Base-by-base conservation (phyloP, 2,329 filamentous ascomycete genomes). In the Aspergillus vadensis region DNA sequence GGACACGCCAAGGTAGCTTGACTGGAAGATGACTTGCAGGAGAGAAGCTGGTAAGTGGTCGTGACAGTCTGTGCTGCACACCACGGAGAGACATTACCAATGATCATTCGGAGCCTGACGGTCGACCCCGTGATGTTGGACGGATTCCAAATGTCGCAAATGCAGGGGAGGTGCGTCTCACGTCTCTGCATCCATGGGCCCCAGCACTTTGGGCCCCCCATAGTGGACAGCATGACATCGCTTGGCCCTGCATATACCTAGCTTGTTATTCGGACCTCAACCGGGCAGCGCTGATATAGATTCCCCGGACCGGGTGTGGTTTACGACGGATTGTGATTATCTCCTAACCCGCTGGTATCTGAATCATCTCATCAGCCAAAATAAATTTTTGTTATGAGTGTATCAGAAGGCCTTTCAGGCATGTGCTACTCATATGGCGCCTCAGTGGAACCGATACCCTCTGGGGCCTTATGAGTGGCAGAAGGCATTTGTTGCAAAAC, bases 361-460 rank as follows among this genome's bases (percentile, higher is more conserved):
- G n/a, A 10, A 50, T 5, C 1, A 10, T 19, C 19, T 21, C 21
- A 3, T n/a, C 39, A 47, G 27, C 30, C n/a, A 21, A 10, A 30
- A 21, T 47, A 17, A 6, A 15, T 38, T 23, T 47, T 1, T 32
- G 39, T 6, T 44, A 17, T 32, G 25, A 15, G 38, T 39, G 36
- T 25, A 62, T 62, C 57, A 62, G 53, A 39, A 55, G 51, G 51
- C 55, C 55, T 36, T 23, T 12, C n/a, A 23, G 32, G 61, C 61
- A 63, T 58, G 58, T 63, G 61, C 50, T n/a, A 14, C 38, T 57
- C 49, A 47, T 27, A 49, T 44, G 39, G 23, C 17, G 43, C 10
- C 5, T 57, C 19, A 38, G 59, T 60, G 21, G 55, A 19, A 58
- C 61, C 61, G 38, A 47, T 43, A 21, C 23, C 21, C 21, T 36